phyloP scores from a whole-genome alignment of 768 basidiomycete genomes.

The Phallus indusiatus region DNA sequence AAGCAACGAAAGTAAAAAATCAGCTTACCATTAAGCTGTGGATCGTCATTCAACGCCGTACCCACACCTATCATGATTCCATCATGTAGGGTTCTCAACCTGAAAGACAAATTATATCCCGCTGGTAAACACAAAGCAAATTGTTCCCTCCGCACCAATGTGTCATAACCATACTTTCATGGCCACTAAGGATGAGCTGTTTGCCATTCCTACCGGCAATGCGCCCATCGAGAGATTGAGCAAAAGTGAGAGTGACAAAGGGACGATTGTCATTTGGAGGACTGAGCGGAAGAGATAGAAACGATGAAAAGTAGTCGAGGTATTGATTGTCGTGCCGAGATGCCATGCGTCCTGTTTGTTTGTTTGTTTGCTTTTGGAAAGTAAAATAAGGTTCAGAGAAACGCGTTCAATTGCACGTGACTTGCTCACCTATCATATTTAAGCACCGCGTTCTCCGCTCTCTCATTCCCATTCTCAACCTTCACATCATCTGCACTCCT shows the following conservation, averaged over 20 bases:
- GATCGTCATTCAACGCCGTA: conserved; percentile 86
- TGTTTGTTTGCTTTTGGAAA: conserved; percentile 4
- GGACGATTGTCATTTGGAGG: conserved; percentile 29
- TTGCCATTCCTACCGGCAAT: conserved; percentile 68
- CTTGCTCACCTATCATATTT: not conserved
- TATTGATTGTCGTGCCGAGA: not conserved
- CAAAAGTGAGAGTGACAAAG: conserved; percentile 73
- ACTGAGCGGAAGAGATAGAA: conserved; percentile 1
- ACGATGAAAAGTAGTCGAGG: conserved; percentile 5
- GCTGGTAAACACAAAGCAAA: not conserved
- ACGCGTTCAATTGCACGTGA: not conserved
- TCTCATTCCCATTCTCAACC: not conserved
- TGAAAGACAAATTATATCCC: conserved; percentile 22
- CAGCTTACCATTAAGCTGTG: conserved; percentile 78
- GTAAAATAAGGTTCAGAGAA: conserved; percentile 5
- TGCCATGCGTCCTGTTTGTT: not conserved
- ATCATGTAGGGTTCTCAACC: conserved; percentile 90
- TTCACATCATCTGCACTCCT: not conserved
- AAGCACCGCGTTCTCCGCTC: not conserved
- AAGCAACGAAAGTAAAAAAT: not conserved
- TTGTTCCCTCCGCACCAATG: conserved; percentile 72
- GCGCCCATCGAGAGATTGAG: conserved; percentile 79
- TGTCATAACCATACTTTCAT: conserved; percentile 87
- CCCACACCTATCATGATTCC: conserved; percentile 87
- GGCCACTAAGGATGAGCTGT: conserved; percentile 77